Evolutionary conservation across 495 filamentous ascomycete species (phyloP).

Genomic region (Penicillium arizonense): DNA sequence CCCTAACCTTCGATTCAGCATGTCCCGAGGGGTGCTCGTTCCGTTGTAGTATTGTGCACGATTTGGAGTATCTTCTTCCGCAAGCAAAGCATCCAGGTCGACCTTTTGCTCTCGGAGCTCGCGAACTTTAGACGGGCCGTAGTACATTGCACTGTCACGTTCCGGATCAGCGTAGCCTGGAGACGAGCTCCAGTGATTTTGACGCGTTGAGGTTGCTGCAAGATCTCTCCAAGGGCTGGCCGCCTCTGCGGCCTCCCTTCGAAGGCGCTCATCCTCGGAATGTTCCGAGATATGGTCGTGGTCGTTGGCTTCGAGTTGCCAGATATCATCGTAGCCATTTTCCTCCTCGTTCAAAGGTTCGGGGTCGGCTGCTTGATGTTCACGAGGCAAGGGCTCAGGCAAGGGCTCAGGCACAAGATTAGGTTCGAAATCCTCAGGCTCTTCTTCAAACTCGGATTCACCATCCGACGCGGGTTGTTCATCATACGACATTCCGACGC

Average conservation of each 20-base stretch:
- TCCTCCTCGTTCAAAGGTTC: constrained; percentile 23
- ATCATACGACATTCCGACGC: constrained; percentile 2
- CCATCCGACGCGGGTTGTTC: constrained; percentile 11
- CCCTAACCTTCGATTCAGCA: constrained; percentile 14
- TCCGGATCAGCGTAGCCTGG: constrained; percentile 32
- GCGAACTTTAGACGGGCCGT: constrained; percentile 36
- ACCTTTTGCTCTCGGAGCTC: constrained; percentile 40
- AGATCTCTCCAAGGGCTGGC: constrained; percentile 15
- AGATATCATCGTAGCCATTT: constrained; percentile 42
- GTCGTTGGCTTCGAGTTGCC: constrained; percentile 45
- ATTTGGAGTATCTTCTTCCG: constrained; percentile 40
- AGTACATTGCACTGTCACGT: constrained; percentile 23
- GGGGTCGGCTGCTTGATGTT: background rate
- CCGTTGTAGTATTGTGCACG: constrained; percentile 41
- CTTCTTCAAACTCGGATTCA: constrained; percentile 19
- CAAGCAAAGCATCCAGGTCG: constrained; percentile 35
- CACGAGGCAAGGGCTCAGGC: background rate
- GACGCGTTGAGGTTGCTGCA: constrained; percentile 1
- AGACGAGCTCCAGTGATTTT: constrained; percentile 23
- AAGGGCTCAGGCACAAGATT: background rate
- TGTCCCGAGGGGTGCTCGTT: constrained; percentile 33
- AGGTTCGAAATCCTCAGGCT: background rate
- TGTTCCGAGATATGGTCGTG: constrained; percentile 29
- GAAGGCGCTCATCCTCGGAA: constrained; percentile 12
- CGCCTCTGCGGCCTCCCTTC: background rate